Evolutionary conservation across 177 flowering plant genomes (phyloP), one percentile per base, ranked within the genome.

Genomic region (Tripterygium wilfordii): DNA sequence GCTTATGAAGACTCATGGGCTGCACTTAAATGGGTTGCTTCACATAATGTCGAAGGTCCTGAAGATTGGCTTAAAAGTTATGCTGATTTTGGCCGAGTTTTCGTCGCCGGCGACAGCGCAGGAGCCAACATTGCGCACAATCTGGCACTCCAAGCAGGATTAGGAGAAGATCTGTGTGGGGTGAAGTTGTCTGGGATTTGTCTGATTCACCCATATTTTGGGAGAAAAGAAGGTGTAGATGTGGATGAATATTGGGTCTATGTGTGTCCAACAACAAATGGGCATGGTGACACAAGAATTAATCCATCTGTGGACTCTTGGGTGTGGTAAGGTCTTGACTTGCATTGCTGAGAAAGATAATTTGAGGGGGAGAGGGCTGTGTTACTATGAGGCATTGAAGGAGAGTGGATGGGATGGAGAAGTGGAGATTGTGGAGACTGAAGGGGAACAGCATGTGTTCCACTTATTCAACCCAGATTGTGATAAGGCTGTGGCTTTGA

Each of bases 371-470:
- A 64, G 71, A 20, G 79, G 73, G 0, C 42, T 37, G 54, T 10
- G 18, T 10, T 79, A 76, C 46, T 12, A 31, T 3, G 71, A 66
- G 48, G 42, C 18, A 6, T 16, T 72, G 53, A 40, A 19, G 48
- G 60, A 55, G 42, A 56, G 72, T 37, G 72, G 60, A 10, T 75
- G 78, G 83, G 27, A 16, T 0, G 78, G 80, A 2, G 30, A 13
- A 1, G 68, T 53, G 15, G 73, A 65, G 65, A 42, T 67, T 22
- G 13, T 55, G 33, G 80, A 72, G 57, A 22, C 36, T 16, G 20
- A 63, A 26, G 83, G 67, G 3, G 78, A 67, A 23, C 51, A 48
- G 0, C 83, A 75, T 47, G 62, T 56, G 3, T 77, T 68, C 30
- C 64, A 62, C 45, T 14, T 74, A 54, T 10, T 45, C 10, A 29